These are phyloP conservation scores for Neopestalotiopsis rosae DNA, from an alignment of 2,329 filamentous ascomycete species.

Conservation along the genomic window DNA sequence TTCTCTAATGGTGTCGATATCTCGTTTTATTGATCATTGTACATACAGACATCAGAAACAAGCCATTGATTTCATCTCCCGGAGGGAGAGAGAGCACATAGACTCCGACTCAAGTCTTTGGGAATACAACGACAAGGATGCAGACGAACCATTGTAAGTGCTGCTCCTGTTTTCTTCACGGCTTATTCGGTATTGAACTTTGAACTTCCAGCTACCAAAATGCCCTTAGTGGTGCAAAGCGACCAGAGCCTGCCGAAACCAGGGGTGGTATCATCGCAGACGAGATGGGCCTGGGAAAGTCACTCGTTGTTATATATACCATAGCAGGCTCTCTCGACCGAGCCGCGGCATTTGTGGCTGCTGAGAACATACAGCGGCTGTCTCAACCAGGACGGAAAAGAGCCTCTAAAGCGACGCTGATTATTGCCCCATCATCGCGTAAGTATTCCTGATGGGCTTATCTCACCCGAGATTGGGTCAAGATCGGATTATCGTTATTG, in stretches of 20 bases:
- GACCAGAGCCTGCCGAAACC: not conserved
- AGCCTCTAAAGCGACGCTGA: not conserved
- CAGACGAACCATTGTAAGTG: conserved; percentile 13
- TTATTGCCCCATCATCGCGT: not conserved
- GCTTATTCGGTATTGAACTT: too few species aligned
- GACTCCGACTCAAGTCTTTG: conserved; percentile 7
- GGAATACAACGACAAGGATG: conserved; percentile 14
- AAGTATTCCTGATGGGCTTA: not conserved
- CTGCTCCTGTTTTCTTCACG: too few species aligned
- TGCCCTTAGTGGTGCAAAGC: not conserved
- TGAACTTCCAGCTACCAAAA: conserved; percentile 3
- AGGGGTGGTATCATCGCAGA: conserved; percentile 13
- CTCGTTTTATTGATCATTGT: too few species aligned
- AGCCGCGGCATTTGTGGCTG: not conserved
- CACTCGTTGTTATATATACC: not conserved
- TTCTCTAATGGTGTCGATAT: too few species aligned
- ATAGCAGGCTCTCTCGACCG: not conserved
- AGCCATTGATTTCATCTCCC: not conserved
- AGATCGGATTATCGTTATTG: not conserved
- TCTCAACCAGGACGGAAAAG: not conserved
- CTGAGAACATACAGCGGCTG: not conserved
- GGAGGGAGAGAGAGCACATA: not conserved
- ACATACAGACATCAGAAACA: too few species aligned
- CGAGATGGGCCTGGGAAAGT: conserved; percentile 15
- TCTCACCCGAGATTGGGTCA: not conserved